Evolutionary conservation across 306 rosid species (phyloP).

Genomic region (Comarum palustre): DNA sequence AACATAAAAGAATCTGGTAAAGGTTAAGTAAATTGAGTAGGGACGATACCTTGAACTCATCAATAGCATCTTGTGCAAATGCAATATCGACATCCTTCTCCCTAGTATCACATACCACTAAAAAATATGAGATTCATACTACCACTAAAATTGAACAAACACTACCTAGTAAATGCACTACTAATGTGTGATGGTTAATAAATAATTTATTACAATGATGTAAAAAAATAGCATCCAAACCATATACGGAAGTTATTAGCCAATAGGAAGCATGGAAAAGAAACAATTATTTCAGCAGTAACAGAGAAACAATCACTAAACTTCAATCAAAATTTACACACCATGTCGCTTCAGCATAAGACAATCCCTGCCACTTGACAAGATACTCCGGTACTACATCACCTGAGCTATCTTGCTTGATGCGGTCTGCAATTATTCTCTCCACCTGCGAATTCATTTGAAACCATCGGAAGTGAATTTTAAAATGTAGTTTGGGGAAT

Average conservation of each 20-base stretch:
- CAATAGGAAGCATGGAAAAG: background rate
- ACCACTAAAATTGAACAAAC: background rate
- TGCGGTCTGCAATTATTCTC: constrained; percentile 85
- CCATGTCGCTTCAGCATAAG: constrained; percentile 99
- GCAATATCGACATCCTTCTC: constrained; percentile 92
- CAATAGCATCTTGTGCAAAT: constrained; percentile 92
- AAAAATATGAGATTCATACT: constrained; percentile 28
- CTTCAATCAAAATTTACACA: constrained; percentile 27
- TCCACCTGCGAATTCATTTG: constrained; percentile 58
- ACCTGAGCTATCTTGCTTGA: constrained; percentile 68
- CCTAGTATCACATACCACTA: constrained; percentile 50
- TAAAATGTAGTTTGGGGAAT: background rate
- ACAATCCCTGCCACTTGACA: constrained; percentile 98
- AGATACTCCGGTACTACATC: constrained; percentile 82
- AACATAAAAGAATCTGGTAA: background rate
- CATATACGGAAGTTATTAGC: background rate
- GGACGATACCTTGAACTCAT: constrained; percentile 78
- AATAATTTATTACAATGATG: background rate
- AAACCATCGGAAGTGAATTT: background rate
- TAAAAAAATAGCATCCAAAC: background rate
- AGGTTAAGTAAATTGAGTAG: constrained; percentile 5
- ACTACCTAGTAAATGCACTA: background rate
- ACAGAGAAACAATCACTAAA: constrained; percentile 12
- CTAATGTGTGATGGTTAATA: background rate
- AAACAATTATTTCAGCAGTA: background rate